A percentile compares a stretch with the other conserved stretches of the same genome.
phyloP scores from a whole-genome alignment of 371 early-diverging fungal genomes.

The Syncephalastrum racemosum region DNA sequence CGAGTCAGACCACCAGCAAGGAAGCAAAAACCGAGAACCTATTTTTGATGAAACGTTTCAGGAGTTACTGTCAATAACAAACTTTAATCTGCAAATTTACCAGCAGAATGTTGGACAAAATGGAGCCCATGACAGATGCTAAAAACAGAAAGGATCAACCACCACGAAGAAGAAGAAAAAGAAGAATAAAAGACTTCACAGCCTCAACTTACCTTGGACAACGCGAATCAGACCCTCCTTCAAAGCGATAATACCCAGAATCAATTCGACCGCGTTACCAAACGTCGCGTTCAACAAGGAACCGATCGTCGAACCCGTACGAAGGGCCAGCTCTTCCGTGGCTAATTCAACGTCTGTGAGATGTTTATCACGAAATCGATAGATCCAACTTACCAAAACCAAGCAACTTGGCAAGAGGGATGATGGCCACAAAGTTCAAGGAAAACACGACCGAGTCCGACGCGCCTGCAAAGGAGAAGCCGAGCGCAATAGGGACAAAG shows the following conservation, averaged over 20 bases:
- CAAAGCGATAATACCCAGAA: slow-evolving; percentile 81
- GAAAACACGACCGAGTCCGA: slow-evolving; percentile 63
- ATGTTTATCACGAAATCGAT: background rate
- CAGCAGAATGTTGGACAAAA: slow-evolving; percentile 81
- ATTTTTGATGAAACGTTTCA: slow-evolving; percentile 1
- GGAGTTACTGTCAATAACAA: background rate
- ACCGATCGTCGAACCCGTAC: slow-evolving; percentile 39
- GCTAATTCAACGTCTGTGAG: slow-evolving; percentile 16
- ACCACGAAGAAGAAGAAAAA: slow-evolving; percentile 1
- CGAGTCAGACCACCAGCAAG: slow-evolving; percentile 72
- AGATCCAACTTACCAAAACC: slow-evolving; percentile 34
- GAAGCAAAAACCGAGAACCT: slow-evolving; percentile 77
- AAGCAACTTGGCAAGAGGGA: slow-evolving; percentile 79
- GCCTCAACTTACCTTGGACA: slow-evolving; percentile 63
- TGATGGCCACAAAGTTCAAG: slow-evolving; percentile 88
- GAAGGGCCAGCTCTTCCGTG: slow-evolving; percentile 44
- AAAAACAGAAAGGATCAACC: slow-evolving; percentile 1
- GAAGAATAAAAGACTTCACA: background rate
- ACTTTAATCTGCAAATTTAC: slow-evolving; percentile 22
- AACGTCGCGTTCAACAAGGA: slow-evolving; percentile 43
- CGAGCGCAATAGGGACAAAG: slow-evolving; percentile 83
- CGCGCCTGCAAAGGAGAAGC: slow-evolving; percentile 53
- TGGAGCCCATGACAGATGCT: slow-evolving; percentile 83
- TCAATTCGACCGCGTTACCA: slow-evolving; percentile 85
- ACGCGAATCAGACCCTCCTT: slow-evolving; percentile 73